Conservation (phyloP, 805 yeast species). For the Tetrapisispora iriomotensis region DNA sequence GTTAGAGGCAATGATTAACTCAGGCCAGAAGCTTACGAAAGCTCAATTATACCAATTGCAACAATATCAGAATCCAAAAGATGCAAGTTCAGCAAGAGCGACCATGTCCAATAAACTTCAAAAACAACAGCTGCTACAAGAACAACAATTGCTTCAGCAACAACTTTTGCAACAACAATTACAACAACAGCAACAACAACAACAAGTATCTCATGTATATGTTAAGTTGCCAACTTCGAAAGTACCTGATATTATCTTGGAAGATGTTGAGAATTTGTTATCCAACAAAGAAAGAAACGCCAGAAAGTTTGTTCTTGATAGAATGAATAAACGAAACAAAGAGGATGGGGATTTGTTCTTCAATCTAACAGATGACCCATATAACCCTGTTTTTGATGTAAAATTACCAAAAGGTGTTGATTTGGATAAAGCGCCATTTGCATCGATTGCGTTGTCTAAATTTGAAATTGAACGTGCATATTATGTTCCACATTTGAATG, state of each 20-base stretch:
- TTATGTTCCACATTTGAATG: constrained; percentile 30
- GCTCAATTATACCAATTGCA: constrained; percentile 17
- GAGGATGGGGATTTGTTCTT: constrained; percentile 65
- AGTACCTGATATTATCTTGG: constrained; percentile 85
- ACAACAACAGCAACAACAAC: constrained; percentile 15
- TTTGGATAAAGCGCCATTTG: constrained; percentile 61
- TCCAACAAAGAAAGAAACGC: constrained; percentile 69
- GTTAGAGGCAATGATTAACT: constrained; percentile 13
- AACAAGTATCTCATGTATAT: constrained; percentile 50
- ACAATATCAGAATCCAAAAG: constrained; percentile 13
- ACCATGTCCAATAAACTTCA: constrained; percentile 2
- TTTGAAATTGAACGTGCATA: constrained; percentile 57
- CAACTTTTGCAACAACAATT: constrained; percentile 12
- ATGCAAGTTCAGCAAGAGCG: constrained; percentile 1
- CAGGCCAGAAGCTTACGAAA: constrained; percentile 17
- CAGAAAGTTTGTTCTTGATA: constrained; percentile 75
- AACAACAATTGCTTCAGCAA: constrained; percentile 14
- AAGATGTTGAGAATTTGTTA: constrained; percentile 67
- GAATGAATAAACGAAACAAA: constrained; percentile 58
- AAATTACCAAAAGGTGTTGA: constrained; percentile 46
- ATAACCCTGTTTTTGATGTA: constrained; percentile 69
- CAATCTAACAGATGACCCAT: constrained; percentile 79
- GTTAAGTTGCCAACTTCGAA: constrained; percentile 82
- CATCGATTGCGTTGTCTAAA: constrained; percentile 62
- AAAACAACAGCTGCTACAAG: constrained; percentile 5